Evolutionary conservation across 2,329 filamentous ascomycete genomes (phyloP).

Genomic region (Hymenotorrendiella dingleyae): DNA sequence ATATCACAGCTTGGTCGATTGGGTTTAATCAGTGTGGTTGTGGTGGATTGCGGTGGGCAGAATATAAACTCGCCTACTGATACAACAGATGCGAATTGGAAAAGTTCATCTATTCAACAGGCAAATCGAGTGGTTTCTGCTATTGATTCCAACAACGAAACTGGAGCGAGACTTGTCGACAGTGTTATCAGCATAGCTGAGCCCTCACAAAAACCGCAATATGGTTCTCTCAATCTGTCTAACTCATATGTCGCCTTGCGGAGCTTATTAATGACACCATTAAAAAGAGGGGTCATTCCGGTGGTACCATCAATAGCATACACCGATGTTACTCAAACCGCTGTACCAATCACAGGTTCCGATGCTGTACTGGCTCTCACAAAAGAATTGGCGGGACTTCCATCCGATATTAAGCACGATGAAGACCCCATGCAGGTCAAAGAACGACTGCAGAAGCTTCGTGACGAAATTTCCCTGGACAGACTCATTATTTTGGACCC

Average conservation of each 20-base stretch:
- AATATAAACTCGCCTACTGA: too few relatives aligned
- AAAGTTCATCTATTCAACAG: conserved; percentile 52
- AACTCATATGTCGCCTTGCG: conserved; percentile 37
- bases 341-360: conserved; percentile 45
- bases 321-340: conserved; percentile 41
- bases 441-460: conserved; percentile 35
- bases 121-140: conserved; percentile 68
- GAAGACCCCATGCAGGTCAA: conserved; percentile 37
- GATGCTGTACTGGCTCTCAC: conserved; percentile 73
- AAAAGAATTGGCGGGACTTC: conserved; percentile 65
- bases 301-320: conserved; percentile 63
- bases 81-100: conserved; percentile 30
- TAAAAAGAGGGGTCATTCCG: conserved; percentile 63
- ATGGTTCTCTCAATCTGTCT: conserved; percentile 10
- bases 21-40: conserved; percentile 74
- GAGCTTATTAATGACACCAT: conserved; percentile 55
- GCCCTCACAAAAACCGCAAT: conserved; percentile 2
- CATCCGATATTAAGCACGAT: conserved; percentile 32
- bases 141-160: conserved; percentile 62
- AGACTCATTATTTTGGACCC: conserved; percentile 85
- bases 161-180: conserved; percentile 64
- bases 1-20: conserved; percentile 76
- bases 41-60: conserved; percentile 62
- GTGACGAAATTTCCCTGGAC: conserved; percentile 61
- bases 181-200: conserved; percentile 33